Evolutionary conservation across 2,329 filamentous ascomycete species (phyloP), one percentile per base, ranked within the genome.

Genomic region (Sporothrix euskadiensis): DNA sequence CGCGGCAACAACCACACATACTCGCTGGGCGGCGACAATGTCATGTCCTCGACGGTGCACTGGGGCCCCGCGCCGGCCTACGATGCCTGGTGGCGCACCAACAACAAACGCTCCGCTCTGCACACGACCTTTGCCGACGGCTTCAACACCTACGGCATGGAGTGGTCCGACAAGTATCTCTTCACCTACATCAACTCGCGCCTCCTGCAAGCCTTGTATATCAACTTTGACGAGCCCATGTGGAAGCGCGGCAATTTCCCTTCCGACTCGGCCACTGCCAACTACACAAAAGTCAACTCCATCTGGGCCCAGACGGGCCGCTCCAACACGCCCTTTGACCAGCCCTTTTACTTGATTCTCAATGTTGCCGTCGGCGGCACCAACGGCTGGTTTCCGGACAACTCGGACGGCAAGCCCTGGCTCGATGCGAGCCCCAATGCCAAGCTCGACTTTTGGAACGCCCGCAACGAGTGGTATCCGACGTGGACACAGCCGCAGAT

Each of bases 141-240:
- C 32, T 93, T 90, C 83, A 92, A 97, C 83, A 93, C 88, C 0
- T 97, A 90, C 78, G 93, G 93, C 16, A 81, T 97, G 2, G 93
- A 97, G 82, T 97, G 93, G 93, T 94, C 89, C 70, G 88, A 95
- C 78, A 95, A 94, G 81, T 96, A 97, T 81, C 84, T 96, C 74
- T 97, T 95, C 84, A 94, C 92, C 0, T 97, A 94, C 80, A 87
- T 97, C 83, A 91, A 96, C 85, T 91, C 88, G 63, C 90, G 92
- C 14, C 88, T 97, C 26, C 85, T 94, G 39, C 92, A 95, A 80
- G 92, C 95, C 70, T 86, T 94, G 75, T 97, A 94, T 84, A 90
- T 88, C 77, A 92, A 90, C 81, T 94, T 94, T 78, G 84, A 91
- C 77, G 80, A 88, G 77, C 85, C 88, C 10, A 87, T 94, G 78